Evolutionary conservation across 371 early-diverging fungal species (phyloP).

Genomic region (Nosema muscidifuracis): DNA sequence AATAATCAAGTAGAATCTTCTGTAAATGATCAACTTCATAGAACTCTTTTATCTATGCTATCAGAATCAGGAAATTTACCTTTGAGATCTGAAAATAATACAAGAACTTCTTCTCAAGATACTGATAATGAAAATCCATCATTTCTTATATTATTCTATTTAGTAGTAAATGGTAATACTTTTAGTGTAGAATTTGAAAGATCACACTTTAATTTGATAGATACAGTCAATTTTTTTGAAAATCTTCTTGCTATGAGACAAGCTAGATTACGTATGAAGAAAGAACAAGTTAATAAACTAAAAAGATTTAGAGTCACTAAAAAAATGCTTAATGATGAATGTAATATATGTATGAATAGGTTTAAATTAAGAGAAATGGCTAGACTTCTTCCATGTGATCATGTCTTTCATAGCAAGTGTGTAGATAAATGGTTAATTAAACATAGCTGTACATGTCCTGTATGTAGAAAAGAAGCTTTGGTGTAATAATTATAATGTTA

Average conservation of each 20-base stretch:
- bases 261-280: neutral
- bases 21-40: too few relatives aligned
- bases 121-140: neutral
- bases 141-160: neutral
- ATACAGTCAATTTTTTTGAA: neutral
- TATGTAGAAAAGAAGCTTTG: slow-evolving; percentile 40
- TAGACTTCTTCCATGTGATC: slow-evolving; percentile 35
- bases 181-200: neutral
- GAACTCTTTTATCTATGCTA: too few relatives aligned
- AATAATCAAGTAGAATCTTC: too few relatives aligned
- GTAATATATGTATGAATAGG: neutral
- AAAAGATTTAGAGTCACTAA: slow-evolving; percentile 3
- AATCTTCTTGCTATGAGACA: neutral
- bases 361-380: slow-evolving; percentile 4
- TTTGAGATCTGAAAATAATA: too few relatives aligned
- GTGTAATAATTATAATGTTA: too few relatives aligned
- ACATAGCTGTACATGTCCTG: slow-evolving; percentile 42
- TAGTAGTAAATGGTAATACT: neutral
- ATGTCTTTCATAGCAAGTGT: slow-evolving; percentile 1
- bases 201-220: neutral
- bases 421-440: slow-evolving; percentile 37
- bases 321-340: neutral
- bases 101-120: too few relatives aligned
- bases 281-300: neutral
- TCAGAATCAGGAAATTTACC: too few relatives aligned